Conservation (phyloP, 306 rosid genomes). For the Prunus fruticosa region DNA sequence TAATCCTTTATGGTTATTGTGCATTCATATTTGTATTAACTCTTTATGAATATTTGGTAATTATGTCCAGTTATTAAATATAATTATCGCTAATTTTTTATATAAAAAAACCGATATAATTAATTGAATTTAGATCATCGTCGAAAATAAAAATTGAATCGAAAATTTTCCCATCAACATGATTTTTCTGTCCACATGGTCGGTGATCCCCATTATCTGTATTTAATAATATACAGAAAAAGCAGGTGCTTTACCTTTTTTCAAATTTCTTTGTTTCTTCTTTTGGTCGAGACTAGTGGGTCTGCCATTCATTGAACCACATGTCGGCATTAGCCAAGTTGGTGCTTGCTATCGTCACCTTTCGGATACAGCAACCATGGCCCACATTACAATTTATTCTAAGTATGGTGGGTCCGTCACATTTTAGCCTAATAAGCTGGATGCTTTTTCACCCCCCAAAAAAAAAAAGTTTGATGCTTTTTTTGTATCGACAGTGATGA, state of each 20-base stretch:
- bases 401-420: too few relatives aligned
- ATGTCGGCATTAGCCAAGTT: not conserved
- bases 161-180: too few relatives aligned
- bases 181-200: not conserved
- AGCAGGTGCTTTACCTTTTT: not conserved
- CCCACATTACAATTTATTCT: not conserved
- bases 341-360: not conserved
- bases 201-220: not conserved
- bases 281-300: not conserved
- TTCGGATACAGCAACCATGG: not conserved
- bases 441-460: too few relatives aligned
- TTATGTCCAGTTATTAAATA: too few relatives aligned
- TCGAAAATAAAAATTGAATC: not conserved
- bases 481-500: too few relatives aligned
- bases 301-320: not conserved
- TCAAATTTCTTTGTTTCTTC: not conserved
- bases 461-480: too few relatives aligned
- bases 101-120: too few relatives aligned
- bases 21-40: too few relatives aligned
- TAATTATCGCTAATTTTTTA: too few relatives aligned
- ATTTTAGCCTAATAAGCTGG: too few relatives aligned
- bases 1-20: fast-evolving
- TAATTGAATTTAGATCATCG: too few relatives aligned
- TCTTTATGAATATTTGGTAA: fast-evolving
- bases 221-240: not conserved